Evolutionary conservation across 2,329 filamentous ascomycete genomes (phyloP).

Genomic region (Aspergillus felis): DNA sequence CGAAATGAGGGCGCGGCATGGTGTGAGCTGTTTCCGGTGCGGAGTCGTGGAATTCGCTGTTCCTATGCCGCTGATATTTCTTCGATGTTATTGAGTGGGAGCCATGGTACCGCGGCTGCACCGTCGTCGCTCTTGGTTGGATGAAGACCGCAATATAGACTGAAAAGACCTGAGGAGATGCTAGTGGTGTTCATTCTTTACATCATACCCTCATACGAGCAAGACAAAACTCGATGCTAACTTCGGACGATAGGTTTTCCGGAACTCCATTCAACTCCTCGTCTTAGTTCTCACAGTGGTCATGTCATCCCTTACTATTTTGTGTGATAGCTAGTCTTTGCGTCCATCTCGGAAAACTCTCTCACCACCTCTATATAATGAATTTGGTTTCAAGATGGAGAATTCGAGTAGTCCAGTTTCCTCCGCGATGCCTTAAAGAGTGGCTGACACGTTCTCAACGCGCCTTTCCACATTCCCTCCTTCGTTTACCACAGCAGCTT

Average conservation of each 20-base stretch:
- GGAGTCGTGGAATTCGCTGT: slow-evolving; percentile 14
- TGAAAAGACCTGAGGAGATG: slow-evolving; percentile 46
- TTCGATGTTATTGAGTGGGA: slow-evolving; percentile 8
- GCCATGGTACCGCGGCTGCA: slow-evolving; percentile 27
- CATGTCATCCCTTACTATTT: neutral
- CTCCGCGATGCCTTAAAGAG: neutral
- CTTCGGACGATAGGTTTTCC: neutral
- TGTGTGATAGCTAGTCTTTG: neutral
- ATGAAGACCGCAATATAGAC: slow-evolving; percentile 40
- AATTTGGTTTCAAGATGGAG: neutral
- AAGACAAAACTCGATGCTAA: neutral
- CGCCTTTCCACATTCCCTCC: neutral
- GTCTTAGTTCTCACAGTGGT: neutral
- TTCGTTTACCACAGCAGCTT: neutral
- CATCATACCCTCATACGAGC: neutral
- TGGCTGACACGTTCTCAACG: neutral
- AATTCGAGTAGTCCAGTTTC: neutral
- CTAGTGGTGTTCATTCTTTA: neutral
- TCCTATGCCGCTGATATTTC: slow-evolving; percentile 2
- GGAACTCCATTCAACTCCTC: neutral
- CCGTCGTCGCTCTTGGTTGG: slow-evolving; percentile 22
- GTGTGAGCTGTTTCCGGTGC: slow-evolving; percentile 1
- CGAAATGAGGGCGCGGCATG: slow-evolving; percentile 1
- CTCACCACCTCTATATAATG: neutral
- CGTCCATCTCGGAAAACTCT: neutral